Percentiles rank a stretch among this genome's conserved stretches.
Conservation (phyloP, 805 yeast genomes). For the Starmera amethionina region DNA sequence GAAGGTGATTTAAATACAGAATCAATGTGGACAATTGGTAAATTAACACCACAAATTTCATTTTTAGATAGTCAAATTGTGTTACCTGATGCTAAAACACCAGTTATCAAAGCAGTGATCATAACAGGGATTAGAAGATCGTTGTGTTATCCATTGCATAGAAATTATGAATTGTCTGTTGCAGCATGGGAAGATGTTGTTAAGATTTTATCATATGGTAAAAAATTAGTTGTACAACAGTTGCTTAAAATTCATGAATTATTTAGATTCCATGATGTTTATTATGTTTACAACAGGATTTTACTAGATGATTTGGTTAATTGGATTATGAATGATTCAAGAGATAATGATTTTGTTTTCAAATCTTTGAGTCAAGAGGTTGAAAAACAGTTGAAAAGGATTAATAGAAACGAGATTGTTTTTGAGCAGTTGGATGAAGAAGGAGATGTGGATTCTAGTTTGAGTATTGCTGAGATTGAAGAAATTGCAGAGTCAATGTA, state of each 20-base stretch:
- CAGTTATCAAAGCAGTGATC: constrained; percentile 41
- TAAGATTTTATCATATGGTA: constrained; percentile 56
- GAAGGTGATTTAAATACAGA: constrained; percentile 69
- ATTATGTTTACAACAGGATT: constrained; percentile 73
- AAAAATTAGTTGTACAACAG: constrained; percentile 48
- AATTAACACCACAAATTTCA: constrained; percentile 67
- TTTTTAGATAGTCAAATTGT: constrained; percentile 55
- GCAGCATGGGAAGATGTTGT: constrained; percentile 74
- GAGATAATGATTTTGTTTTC: constrained; percentile 48
- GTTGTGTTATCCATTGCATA: constrained; percentile 67
- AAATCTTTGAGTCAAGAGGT: constrained; percentile 61
- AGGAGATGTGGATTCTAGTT: constrained; percentile 28
- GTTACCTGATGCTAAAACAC: constrained; percentile 13
- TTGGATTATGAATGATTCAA: constrained; percentile 55
- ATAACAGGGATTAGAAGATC: constrained; percentile 64
- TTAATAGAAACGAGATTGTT: constrained; percentile 37
- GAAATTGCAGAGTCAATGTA: constrained; percentile 43
- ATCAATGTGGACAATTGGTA: constrained; percentile 92
- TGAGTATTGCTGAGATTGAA: constrained; percentile 49
- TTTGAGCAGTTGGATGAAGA: constrained; percentile 43
- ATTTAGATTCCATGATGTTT: constrained; percentile 75
- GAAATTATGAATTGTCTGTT: constrained; percentile 51
- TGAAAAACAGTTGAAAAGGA: constrained; percentile 25
- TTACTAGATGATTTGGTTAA: constrained; percentile 68
- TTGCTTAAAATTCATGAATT: constrained; percentile 57